A percentile compares a stretch with the other conserved stretches of the same genome.
phyloP scores from a whole-genome alignment of 257 asterid species.

The Solanum lignicaule region DNA sequence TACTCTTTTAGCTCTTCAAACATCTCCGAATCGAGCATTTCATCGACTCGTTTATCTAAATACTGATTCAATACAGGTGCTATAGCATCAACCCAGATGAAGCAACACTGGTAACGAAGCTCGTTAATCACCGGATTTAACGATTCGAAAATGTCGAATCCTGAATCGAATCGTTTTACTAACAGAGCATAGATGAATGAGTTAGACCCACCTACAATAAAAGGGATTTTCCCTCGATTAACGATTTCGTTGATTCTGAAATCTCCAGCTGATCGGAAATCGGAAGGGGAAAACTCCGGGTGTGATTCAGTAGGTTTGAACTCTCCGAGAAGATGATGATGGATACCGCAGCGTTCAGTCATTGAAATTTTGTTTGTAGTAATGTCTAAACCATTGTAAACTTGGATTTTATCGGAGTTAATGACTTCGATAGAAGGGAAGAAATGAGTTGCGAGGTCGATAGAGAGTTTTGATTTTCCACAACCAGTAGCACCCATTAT shows the following conservation, averaged over 20 bases:
- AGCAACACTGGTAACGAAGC: conserved; percentile 57
- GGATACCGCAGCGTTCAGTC: conserved; percentile 40
- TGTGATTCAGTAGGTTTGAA: conserved; percentile 42
- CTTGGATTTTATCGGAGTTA: conserved; percentile 90
- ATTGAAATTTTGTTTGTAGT: conserved; percentile 73
- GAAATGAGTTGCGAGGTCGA: conserved; percentile 52
- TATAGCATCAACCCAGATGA: conserved; percentile 63
- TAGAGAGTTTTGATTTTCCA: conserved; percentile 77
- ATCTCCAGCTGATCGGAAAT: conserved; percentile 33
- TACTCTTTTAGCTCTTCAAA: conserved; percentile 44
- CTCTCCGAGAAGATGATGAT: conserved; percentile 73
- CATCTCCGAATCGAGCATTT: conserved; percentile 77
- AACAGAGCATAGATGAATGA: conserved; percentile 58
- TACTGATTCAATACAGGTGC: conserved; percentile 40
- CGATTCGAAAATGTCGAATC: conserved; percentile 33
- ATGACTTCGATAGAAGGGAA: conserved; percentile 66
- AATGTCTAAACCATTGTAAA: conserved; percentile 50
- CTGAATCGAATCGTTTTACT: conserved; percentile 30
- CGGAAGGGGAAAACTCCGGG: conserved; percentile 51
- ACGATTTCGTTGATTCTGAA: conserved; percentile 23
- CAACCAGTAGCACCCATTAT: conserved; percentile 90
- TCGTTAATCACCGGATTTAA: conserved; percentile 7
- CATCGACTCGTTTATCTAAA: conserved; percentile 55
- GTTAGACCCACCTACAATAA: conserved; percentile 87
- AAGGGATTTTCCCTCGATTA: conserved; percentile 28